Conservation (phyloP, 495 filamentous ascomycete species). For the Penicillium crystallinum region DNA sequence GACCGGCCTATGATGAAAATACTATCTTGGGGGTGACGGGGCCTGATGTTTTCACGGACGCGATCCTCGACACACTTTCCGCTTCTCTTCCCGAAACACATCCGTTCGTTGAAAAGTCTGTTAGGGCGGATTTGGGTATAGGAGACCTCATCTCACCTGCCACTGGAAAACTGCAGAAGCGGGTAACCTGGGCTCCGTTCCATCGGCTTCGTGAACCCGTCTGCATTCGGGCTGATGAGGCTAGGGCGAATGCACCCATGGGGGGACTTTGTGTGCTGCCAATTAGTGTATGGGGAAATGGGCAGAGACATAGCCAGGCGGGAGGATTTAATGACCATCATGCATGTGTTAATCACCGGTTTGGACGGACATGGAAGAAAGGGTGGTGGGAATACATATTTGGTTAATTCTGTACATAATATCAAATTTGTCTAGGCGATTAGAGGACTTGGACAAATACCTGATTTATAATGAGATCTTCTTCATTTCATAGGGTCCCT, state of each 20-base stretch:
- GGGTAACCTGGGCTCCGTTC: constrained; percentile 43
- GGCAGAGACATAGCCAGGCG: constrained; percentile 38
- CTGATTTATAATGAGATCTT: not conserved
- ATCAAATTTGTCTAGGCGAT: not conserved
- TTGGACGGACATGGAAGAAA: constrained; percentile 36
- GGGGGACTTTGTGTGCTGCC: constrained; percentile 41
- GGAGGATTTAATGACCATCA: constrained; percentile 25
- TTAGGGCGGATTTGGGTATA: constrained; percentile 23
- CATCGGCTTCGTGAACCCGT: constrained; percentile 26
- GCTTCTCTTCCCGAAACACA: constrained; percentile 29
- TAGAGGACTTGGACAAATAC: not conserved
- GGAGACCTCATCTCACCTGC: constrained; percentile 19
- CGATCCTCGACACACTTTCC: constrained; percentile 35
- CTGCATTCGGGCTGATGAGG: constrained; percentile 29
- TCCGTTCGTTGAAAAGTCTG: constrained; percentile 22
- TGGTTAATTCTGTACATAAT: constrained; percentile 16
- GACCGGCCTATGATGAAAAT: constrained; percentile 22
- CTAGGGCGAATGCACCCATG: constrained; percentile 15
- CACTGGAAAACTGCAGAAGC: not conserved
- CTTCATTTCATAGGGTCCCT: too few species aligned
- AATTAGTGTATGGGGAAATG: constrained; percentile 41
- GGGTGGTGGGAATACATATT: constrained; percentile 31
- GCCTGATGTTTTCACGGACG: constrained; percentile 39
- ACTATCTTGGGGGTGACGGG: constrained; percentile 35
- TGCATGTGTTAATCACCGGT: constrained; percentile 41